These are phyloP conservation scores for Lentinula raphanica DNA, from an alignment of 768 basidiomycete genomes.

Conservation along the genomic window DNA sequence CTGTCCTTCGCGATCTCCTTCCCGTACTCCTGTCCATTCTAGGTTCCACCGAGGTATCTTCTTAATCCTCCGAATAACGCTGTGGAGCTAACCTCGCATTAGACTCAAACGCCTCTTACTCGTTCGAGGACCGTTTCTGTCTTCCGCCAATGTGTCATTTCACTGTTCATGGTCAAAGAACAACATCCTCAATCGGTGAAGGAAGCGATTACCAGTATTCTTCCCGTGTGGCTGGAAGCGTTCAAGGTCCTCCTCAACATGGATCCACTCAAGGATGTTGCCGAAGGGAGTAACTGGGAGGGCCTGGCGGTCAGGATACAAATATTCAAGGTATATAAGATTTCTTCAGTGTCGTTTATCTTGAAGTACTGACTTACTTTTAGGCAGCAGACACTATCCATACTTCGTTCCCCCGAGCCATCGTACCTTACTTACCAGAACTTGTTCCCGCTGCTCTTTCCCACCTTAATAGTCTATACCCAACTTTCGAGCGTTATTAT, in stretches of 20 bases:
- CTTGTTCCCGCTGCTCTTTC: constrained; percentile 54
- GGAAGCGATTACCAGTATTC: constrained; percentile 71
- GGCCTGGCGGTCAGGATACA: constrained; percentile 73
- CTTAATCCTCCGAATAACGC: neutral
- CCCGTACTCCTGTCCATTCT: constrained; percentile 82
- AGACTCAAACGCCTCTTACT: constrained; percentile 75
- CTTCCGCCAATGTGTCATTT: constrained; percentile 84
- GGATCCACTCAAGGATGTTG: constrained; percentile 60
- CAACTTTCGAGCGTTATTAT: constrained; percentile 59
- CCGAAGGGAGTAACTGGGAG: constrained; percentile 68
- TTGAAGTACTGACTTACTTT: neutral
- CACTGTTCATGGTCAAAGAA: constrained; percentile 93
- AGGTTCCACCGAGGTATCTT: constrained; percentile 63
- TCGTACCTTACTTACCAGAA: constrained; percentile 57
- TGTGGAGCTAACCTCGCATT: neutral
- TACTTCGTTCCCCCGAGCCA: constrained; percentile 72
- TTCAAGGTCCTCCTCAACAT: constrained; percentile 71
- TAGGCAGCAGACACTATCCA: constrained; percentile 79
- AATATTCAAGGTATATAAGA: constrained; percentile 66
- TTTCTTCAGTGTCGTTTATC: neutral
- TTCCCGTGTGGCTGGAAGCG: constrained; percentile 90
- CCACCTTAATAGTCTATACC: constrained; percentile 55
- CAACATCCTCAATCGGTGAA: constrained; percentile 84
- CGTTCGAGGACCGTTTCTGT: constrained; percentile 82
- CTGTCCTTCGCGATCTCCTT: constrained; percentile 81